Evolutionary conservation across 176 grass and related monocot genomes (phyloP), one percentile per base, ranked within the genome.

Genomic region (Zea luxurians): DNA sequence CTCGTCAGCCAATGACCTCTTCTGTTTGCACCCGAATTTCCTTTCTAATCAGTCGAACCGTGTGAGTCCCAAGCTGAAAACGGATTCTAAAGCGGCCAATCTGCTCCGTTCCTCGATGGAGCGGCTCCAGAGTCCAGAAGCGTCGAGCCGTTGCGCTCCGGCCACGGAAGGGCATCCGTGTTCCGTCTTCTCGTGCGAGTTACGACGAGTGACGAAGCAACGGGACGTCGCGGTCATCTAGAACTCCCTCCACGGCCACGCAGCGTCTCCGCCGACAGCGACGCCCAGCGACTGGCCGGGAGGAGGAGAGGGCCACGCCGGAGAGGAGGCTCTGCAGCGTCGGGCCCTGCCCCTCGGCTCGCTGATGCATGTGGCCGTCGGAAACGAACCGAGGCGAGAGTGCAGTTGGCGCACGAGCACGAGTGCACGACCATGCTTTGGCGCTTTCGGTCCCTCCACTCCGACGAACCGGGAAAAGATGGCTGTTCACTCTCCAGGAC

Each of bases 221-320:
- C 13, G 7, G 12, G 48, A 73, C 80, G 59, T 82, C 55, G 9
- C 4, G 6, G 21, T 75, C 61, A 37, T 75, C 61, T 17, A 59
- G 48, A 74, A 54, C 47, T 27, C 27, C 27, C 27, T 27, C 4
- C 4, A 16, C 11, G 15, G 6, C 43, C 55, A 48, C 35, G 13
- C 49, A 5, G 9, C 37, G 47, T 66, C 38, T 43, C 10, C 37
- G 46, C 10, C 42, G 80, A 83, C 71, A 75, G 71, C 50, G 48
- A 71, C 27, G 27, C 27, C 27, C 27, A 27, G 27, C 27, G 27
- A 27, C 27, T 27, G 27, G 27, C 27, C 27, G 27, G 27, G 27
- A 27, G 27, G 27, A 27, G 27, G 27, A 27, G 27, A 27, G 27
- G 27, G 27, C 27, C 27, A 27, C 27, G 27, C 27, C 27, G 1